These are phyloP conservation scores for Metschnikowia cubensis DNA, from an alignment of 805 yeast genomes.

Conservation along the genomic window DNA sequence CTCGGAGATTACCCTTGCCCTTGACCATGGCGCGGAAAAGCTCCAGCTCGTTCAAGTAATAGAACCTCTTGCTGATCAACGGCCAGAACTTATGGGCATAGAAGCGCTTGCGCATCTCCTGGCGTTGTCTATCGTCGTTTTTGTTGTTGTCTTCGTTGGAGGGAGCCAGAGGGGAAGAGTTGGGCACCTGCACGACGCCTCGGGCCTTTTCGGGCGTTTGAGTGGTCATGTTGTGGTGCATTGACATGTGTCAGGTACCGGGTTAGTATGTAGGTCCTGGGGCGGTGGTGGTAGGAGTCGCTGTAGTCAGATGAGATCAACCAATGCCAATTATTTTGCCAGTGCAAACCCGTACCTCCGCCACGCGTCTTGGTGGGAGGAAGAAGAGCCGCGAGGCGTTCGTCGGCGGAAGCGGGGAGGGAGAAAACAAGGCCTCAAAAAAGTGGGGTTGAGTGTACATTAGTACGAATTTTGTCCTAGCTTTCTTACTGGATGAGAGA, in stretches of 20 bases:
- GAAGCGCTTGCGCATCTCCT: slow-evolving; percentile 26
- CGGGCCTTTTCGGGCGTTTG: slow-evolving; percentile 13
- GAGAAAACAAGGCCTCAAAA: no score
- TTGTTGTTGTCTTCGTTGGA: slow-evolving; percentile 5
- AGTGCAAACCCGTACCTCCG: background rate
- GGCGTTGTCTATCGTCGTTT: slow-evolving; percentile 15
- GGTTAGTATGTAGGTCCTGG: background rate
- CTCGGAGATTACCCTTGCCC: slow-evolving; percentile 41
- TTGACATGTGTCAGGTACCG: background rate
- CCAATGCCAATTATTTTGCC: background rate
- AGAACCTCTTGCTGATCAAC: slow-evolving; percentile 32
- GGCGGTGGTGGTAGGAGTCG: background rate
- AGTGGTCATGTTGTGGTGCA: slow-evolving; percentile 7
- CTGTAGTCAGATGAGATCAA: slow-evolving; percentile 1
- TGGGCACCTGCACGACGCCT: slow-evolving; percentile 35
- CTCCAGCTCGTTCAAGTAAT: slow-evolving; percentile 38
- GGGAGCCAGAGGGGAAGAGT: slow-evolving; percentile 34
- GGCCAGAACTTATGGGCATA: slow-evolving; percentile 38
- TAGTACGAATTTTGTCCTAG: no score
- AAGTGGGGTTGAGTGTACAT: no score
- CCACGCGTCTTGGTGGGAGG: background rate
- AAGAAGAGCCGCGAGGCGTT: background rate
- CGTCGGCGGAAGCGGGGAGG: no score
- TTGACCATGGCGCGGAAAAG: slow-evolving; percentile 40
- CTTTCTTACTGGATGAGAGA: no score